These are phyloP conservation scores for Hygrocybe coccinea DNA, from an alignment of 768 basidiomycete genomes.

Conservation along the genomic window DNA sequence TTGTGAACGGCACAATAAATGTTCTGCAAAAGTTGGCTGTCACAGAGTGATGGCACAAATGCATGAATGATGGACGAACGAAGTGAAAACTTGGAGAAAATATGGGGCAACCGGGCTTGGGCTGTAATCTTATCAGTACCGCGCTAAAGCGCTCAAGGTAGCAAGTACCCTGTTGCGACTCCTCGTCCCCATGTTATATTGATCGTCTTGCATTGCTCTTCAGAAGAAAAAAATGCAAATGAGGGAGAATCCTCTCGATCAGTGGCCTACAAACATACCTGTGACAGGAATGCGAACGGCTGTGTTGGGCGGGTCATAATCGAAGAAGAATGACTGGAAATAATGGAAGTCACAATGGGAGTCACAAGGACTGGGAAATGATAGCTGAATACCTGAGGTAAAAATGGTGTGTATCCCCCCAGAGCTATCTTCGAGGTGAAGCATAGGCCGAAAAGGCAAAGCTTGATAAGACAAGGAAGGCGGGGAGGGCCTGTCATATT, in stretches of 20 bases:
- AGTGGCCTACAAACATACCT: constrained; percentile 20
- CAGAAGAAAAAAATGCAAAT: not conserved
- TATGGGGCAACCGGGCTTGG: constrained; percentile 55
- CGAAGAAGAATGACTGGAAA: constrained; percentile 40
- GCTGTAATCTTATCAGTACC: constrained; percentile 27
- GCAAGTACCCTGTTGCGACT: constrained; percentile 36
- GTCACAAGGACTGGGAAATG: not conserved
- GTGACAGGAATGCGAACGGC: constrained; percentile 39
- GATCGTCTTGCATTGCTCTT: constrained; percentile 44
- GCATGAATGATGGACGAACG: constrained; percentile 35
- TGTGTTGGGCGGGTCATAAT: constrained; percentile 34
- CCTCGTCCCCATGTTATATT: constrained; percentile 40
- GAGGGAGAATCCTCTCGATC: not conserved
- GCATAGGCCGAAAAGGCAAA: not conserved
- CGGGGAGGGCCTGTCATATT: no score
- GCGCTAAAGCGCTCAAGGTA: constrained; percentile 1
- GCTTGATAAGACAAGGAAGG: not conserved
- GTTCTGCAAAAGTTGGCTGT: constrained; percentile 28
- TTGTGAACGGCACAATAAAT: constrained; percentile 48
- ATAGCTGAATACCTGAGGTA: constrained; percentile 12
- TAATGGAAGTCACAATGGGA: no score
- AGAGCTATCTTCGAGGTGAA: not conserved
- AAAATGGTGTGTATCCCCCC: constrained; percentile 11
- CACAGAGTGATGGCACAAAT: not conserved
- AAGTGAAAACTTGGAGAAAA: constrained; percentile 56